These are phyloP conservation scores for Rhizopus delemar DNA, from an alignment of 371 early-diverging fungal genomes.

Conservation along the genomic window DNA sequence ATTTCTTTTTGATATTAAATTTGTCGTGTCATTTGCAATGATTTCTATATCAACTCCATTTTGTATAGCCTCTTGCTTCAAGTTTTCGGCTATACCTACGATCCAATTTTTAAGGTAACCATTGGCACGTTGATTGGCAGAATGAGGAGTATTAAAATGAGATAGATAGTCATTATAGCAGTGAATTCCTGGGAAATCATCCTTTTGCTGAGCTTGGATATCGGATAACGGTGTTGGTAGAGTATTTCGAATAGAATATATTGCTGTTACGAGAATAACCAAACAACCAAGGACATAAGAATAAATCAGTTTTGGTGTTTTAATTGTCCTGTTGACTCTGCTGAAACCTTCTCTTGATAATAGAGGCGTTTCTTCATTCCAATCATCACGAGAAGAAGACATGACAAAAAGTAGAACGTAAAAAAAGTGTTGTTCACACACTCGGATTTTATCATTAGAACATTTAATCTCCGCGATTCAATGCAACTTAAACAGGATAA, in stretches of 20 bases:
- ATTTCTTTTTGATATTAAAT: conserved; percentile 24
- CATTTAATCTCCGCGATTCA: not conserved
- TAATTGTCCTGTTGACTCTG: not conserved
- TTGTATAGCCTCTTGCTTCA: conserved; percentile 43
- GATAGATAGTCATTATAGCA: conserved; percentile 56
- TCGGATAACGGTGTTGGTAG: conserved; percentile 53
- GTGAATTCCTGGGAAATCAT: conserved; percentile 52
- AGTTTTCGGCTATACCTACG: conserved; percentile 31
- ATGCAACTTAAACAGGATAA: not conserved
- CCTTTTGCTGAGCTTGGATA: conserved; percentile 32
- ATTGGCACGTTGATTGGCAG: conserved; percentile 55
- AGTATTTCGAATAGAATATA: conserved; percentile 27
- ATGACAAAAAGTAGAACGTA: not conserved
- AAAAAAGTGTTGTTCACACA: not conserved
- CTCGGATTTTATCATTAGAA: not conserved
- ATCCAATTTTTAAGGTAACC: conserved; percentile 42
- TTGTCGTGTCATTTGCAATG: conserved; percentile 45
- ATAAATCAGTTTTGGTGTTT: conserved; percentile 18
- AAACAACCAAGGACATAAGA: conserved; percentile 25
- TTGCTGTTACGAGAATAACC: conserved; percentile 13
- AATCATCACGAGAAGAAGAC: conserved; percentile 5
- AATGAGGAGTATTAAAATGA: conserved; percentile 56
- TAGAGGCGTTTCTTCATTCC: conserved; percentile 18
- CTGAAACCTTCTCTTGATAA: not conserved
- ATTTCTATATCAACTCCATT: conserved; percentile 48